Evolutionary conservation across 78 protist genomes (phyloP), one percentile per base, ranked within the genome.

Genomic region (Isochrysis galbana): DNA sequence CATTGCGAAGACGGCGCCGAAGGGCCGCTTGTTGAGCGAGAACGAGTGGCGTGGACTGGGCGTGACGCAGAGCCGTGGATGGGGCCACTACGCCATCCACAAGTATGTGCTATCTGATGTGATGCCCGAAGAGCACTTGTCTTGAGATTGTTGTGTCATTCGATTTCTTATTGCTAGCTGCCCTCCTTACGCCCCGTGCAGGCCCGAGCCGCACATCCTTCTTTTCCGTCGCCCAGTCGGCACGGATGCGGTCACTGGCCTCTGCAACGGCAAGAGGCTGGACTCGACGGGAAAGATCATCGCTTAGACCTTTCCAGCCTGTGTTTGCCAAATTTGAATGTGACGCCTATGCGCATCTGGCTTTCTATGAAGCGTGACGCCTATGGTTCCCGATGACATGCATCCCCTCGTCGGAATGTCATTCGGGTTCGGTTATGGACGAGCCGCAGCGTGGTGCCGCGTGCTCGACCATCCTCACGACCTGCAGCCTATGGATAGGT

Each of bases 201-300:
- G 94, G 77, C 99, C 99, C 69, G 99, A 98, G 94, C 98, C 98
- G 54, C 99, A 98, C 94, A 95, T 98, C 34, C 93, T 98, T 17
- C 93, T 97, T 34, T 97, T 98, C 94, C 93, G 98, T 67, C 78
- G 98, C 1, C 95, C 72, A 26, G 0, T 21, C 21, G 90, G 84
- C 39, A 91, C 93, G 7, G 93, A 91, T 36, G 90, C 93, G 17
- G n/a, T 34, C 42, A 91, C 93, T 19, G 93, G 93, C 26, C 78
- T 72, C 51, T 69, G 36, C 3, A 19, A 46, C 32, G 82, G 74
- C 54, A 32, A 42, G 34, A 48, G 47, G 41, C 54, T 48, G 39
- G 46, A 54, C 74, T 47, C 90, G 45, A 84, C 45, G 5, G 67
- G 69, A 1, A 47, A 46, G 44, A 48, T 48, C 42, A 29, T 32